Conservation (phyloP, 2,329 filamentous ascomycete species). For the Fulvia fulva region DNA sequence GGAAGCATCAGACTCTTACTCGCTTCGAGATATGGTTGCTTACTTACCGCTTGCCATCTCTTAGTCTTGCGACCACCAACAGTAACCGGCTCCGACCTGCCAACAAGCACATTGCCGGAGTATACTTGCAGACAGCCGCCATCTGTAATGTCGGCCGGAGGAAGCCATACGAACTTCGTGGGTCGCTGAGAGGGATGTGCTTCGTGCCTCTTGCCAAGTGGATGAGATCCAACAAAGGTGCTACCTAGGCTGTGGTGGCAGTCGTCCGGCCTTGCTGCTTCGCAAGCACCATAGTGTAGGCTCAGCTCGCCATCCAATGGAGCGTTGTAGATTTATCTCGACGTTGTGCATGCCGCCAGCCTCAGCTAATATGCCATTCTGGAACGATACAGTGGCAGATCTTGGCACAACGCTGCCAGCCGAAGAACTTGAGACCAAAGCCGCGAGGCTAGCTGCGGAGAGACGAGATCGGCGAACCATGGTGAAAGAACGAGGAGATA, state of each 20-base stretch:
- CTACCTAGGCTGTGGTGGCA: slow-evolving; percentile 44
- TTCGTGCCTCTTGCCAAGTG: slow-evolving; percentile 26
- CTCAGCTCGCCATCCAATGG: slow-evolving; percentile 43
- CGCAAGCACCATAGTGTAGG: slow-evolving; percentile 46
- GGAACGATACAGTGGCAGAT: slow-evolving; percentile 22
- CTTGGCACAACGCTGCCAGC: slow-evolving; percentile 13
- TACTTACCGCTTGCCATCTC: slow-evolving; percentile 35
- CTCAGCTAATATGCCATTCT: slow-evolving; percentile 26
- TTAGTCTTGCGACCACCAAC: slow-evolving; percentile 35
- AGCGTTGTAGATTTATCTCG: slow-evolving; percentile 42
- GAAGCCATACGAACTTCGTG: slow-evolving; percentile 47
- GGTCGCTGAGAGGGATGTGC: slow-evolving; percentile 35
- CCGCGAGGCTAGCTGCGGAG: slow-evolving; percentile 16
- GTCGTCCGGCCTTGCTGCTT: slow-evolving; percentile 33
- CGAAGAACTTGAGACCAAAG: background rate
- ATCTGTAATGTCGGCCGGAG: slow-evolving; percentile 38
- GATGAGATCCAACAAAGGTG: slow-evolving; percentile 37
- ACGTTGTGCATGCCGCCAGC: slow-evolving; percentile 46
- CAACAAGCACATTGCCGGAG: slow-evolving; percentile 38
- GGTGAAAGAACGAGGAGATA: background rate
- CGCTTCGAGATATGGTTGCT: too few species aligned
- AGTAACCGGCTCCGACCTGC: slow-evolving; percentile 40
- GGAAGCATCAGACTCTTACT: background rate
- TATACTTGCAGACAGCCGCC: slow-evolving; percentile 46
- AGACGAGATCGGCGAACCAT: slow-evolving; percentile 15